Conservation (phyloP, 495 filamentous ascomycete species). For the Wilcoxina mikolae region DNA sequence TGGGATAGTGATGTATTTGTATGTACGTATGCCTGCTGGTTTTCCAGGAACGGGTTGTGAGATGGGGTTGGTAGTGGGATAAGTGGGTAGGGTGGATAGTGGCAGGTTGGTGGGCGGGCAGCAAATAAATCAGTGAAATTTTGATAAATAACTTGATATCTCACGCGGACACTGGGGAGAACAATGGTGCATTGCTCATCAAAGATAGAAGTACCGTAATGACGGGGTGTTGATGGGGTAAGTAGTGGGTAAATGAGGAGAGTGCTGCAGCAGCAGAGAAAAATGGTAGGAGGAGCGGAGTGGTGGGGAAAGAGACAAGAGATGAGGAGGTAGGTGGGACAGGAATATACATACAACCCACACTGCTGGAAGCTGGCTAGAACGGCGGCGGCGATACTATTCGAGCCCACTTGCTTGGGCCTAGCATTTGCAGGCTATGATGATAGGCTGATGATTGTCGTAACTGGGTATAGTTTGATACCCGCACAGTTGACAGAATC, state of each 20-base stretch:
- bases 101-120: no score
- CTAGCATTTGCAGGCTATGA: not conserved
- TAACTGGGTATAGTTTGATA: not conserved
- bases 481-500: not conserved
- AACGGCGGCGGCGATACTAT: not conserved
- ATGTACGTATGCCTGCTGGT: no score
- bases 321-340: constrained; percentile 1
- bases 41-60: no score
- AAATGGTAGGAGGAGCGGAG: not conserved
- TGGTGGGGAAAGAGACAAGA: not conserved
- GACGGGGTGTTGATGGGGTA: no score
- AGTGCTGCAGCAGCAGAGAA: not conserved
- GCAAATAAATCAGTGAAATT: no score
- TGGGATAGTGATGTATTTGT: no score
- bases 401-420: not conserved
- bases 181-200: no score
- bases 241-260: not conserved
- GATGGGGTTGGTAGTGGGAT: no score
- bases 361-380: not conserved
- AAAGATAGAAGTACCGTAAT: no score
- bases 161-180: no score
- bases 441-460: not conserved
- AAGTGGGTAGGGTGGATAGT: no score
- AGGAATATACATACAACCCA: constrained; percentile 1
- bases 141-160: no score